Evolutionary conservation across 257 asterid genomes (phyloP).

Genomic region (Primulina eburnea): DNA sequence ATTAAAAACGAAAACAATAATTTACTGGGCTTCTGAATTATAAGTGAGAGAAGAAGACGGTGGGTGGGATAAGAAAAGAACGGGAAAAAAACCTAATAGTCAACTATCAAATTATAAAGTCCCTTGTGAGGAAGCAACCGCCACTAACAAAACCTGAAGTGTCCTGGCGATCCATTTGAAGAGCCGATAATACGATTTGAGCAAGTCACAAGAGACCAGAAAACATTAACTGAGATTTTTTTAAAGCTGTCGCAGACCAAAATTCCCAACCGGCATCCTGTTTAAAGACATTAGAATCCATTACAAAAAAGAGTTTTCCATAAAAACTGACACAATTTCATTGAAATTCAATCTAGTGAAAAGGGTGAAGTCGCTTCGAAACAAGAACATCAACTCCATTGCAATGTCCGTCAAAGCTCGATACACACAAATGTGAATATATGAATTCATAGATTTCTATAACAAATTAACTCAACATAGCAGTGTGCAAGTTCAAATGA

Average conservation of each 20-base stretch:
- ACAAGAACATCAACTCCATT: conserved; percentile 2
- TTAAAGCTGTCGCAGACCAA: conserved; percentile 7
- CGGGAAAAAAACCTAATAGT: neutral
- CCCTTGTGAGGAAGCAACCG: conserved; percentile 34
- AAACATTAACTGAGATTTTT: conserved; percentile 14
- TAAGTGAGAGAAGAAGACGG: neutral
- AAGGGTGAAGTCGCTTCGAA: conserved; percentile 6
- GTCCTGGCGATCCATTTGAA: conserved; percentile 56
- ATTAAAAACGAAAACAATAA: conserved; percentile 25
- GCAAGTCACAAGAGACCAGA: conserved; percentile 29
- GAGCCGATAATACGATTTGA: conserved; percentile 14
- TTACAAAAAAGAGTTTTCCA: neutral
- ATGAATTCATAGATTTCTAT: neutral
- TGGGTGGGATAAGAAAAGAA: neutral
- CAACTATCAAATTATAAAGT: conserved; percentile 18
- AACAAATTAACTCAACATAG: neutral
- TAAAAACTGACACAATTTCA: neutral
- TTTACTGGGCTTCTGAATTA: conserved; percentile 22
- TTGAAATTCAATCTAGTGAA: neutral
- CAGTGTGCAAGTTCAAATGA: neutral
- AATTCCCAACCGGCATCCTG: conserved; percentile 35
- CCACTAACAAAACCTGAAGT: conserved; percentile 69
- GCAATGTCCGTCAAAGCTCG: neutral
- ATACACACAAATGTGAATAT: neutral
- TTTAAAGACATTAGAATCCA: conserved; percentile 22